These are phyloP conservation scores for Raffaelea albimanens DNA, from an alignment of 2,329 filamentous ascomycete genomes.

Conservation along the genomic window DNA sequence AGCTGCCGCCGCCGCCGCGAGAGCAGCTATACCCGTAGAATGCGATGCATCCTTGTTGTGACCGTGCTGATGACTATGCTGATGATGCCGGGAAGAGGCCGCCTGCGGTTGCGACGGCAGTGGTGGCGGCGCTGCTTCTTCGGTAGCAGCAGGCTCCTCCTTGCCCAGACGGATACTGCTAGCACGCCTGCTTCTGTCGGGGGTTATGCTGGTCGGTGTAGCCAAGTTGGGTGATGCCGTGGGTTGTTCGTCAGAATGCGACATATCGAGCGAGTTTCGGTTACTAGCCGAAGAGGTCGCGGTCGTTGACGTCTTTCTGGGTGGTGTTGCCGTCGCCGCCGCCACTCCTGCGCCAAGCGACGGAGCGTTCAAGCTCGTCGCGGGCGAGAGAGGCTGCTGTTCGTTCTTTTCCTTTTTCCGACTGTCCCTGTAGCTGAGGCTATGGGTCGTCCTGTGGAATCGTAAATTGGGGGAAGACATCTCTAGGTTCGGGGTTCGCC, in stretches of 20 bases:
- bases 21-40: constrained; percentile 8
- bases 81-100: not conserved
- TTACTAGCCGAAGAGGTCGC: too few relatives aligned
- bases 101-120: not conserved
- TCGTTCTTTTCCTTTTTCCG: too few relatives aligned
- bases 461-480: too few relatives aligned
- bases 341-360: too few relatives aligned
- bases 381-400: too few relatives aligned
- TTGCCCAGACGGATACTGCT: not conserved
- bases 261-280: too few relatives aligned
- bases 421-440: too few relatives aligned
- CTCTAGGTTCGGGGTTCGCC: too few relatives aligned
- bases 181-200: not conserved
- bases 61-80: constrained; percentile 1
- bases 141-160: not conserved
- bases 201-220: constrained; percentile 1
- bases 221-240: not conserved
- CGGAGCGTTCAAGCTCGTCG: too few relatives aligned
- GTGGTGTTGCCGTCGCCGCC: too few relatives aligned
- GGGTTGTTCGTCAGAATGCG: not conserved
- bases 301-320: too few relatives aligned
- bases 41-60: constrained; percentile 1
- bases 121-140: not conserved
- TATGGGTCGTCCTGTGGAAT: too few relatives aligned
- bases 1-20: constrained; percentile 4